phyloP scores from a whole-genome alignment of 176 grass and related monocot species.

The Carex parvula region DNA sequence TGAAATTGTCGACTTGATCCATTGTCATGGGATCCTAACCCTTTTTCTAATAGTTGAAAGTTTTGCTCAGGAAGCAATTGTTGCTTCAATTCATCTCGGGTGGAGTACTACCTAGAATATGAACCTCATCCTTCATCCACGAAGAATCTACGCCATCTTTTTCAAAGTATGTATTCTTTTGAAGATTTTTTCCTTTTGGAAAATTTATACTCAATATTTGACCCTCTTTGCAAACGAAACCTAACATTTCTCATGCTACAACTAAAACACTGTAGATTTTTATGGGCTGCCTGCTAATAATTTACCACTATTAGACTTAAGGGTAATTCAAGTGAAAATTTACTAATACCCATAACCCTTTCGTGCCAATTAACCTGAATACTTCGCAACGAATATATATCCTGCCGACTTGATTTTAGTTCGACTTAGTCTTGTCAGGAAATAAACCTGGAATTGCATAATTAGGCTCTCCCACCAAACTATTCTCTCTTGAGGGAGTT shows the following conservation, averaged over 20 bases:
- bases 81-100: slow-evolving; percentile 81
- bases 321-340: background rate
- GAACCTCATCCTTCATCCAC: slow-evolving; percentile 97
- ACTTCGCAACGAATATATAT: background rate
- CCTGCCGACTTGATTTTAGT: background rate
- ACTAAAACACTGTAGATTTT: background rate
- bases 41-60: background rate
- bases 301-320: background rate
- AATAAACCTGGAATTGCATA: background rate
- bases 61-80: slow-evolving; percentile 68
- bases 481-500: background rate
- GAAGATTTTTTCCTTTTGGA: background rate
- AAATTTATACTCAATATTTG: background rate
- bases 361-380: background rate
- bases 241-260: background rate
- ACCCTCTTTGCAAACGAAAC: background rate
- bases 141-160: slow-evolving; percentile 93
- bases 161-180: slow-evolving; percentile 71
- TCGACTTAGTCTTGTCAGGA: background rate
- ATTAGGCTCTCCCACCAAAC: background rate
- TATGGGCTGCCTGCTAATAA: background rate
- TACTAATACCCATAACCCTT: background rate
- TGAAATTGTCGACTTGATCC: background rate
- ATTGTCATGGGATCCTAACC: background rate
- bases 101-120: slow-evolving; percentile 86